Percentiles rank a stretch among this genome's conserved stretches.
These are phyloP conservation scores for Secale cereale DNA, from an alignment of 176 grass and related monocot species.

Conservation along the genomic window DNA sequence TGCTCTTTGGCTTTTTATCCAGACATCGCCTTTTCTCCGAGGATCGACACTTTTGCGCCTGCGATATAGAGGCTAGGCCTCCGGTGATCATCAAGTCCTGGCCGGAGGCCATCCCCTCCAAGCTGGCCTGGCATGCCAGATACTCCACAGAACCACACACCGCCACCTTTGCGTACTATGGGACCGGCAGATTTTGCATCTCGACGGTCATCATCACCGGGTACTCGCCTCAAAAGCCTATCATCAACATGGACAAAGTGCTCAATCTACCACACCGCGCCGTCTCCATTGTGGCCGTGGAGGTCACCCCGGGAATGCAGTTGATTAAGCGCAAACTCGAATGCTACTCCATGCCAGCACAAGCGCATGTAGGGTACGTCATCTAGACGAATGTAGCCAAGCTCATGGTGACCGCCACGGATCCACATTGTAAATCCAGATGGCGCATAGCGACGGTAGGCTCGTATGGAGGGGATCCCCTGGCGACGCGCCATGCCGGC, in stretches of 20 bases:
- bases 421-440: no score
- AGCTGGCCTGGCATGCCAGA: neutral
- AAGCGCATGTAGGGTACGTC: neutral
- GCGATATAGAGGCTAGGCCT: neutral
- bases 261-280: neutral
- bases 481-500: no score
- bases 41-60: neutral
- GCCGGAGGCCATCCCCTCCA: neutral
- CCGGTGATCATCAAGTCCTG: neutral
- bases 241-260: neutral
- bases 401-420: no score
- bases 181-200: neutral
- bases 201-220: neutral
- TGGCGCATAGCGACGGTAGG: no score
- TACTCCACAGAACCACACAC: neutral
- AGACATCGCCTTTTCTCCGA: no score
- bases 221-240: neutral
- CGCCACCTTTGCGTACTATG: neutral
- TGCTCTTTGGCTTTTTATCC: neutral
- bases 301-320: neutral
- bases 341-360: neutral
- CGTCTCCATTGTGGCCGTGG: neutral
- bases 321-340: neutral
- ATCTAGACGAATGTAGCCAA: neutral
- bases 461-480: no score